These are phyloP conservation scores for Candida patagonica DNA, from an alignment of 805 yeast genomes.

Conservation along the genomic window DNA sequence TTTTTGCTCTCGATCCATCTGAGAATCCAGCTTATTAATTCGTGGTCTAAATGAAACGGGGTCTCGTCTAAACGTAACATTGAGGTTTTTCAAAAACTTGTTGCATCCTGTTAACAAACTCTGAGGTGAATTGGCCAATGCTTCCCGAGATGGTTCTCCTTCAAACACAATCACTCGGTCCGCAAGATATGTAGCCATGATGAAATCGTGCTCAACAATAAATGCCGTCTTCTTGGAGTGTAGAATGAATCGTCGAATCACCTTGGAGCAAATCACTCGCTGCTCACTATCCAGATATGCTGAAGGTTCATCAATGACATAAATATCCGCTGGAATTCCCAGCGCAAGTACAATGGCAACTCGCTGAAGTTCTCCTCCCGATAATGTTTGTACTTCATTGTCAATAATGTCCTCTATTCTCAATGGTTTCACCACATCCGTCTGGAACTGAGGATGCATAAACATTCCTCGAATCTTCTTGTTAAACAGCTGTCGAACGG, in stretches of 20 bases:
- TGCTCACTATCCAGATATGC: conserved; percentile 99
- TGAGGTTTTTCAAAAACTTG: conserved; percentile 90
- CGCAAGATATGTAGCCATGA: conserved; percentile 99
- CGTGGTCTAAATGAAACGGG: conserved; percentile 98
- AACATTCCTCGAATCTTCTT: conserved; percentile 92
- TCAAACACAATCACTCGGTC: conserved; percentile 98
- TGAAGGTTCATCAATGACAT: conserved; percentile 96
- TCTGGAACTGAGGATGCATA: conserved; percentile 94
- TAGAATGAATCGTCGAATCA: conserved; percentile 89
- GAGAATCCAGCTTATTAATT: conserved; percentile 94
- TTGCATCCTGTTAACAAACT: conserved; percentile 94
- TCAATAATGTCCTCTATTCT: conserved; percentile 90
- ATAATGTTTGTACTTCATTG: conserved; percentile 93
- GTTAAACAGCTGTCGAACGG: conserved; percentile 94
- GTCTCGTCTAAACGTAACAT: conserved; percentile 98
- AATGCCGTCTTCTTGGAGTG: conserved; percentile 99
- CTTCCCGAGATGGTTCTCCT: conserved; percentile 82
- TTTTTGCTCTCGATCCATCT: conserved; percentile 98
- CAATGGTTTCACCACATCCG: conserved; percentile 95
- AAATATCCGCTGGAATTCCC: conserved; percentile 93
- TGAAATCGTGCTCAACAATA: conserved; percentile 98
- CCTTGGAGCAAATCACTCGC: conserved; percentile 98
- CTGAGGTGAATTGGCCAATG: conserved; percentile 84
- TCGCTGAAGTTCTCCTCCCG: conserved; percentile 99
- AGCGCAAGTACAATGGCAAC: conserved; percentile 94